Evolutionary conservation across 257 asterid species (phyloP), one percentile per base, ranked within the genome.

Genomic region (Plantago ovata): DNA sequence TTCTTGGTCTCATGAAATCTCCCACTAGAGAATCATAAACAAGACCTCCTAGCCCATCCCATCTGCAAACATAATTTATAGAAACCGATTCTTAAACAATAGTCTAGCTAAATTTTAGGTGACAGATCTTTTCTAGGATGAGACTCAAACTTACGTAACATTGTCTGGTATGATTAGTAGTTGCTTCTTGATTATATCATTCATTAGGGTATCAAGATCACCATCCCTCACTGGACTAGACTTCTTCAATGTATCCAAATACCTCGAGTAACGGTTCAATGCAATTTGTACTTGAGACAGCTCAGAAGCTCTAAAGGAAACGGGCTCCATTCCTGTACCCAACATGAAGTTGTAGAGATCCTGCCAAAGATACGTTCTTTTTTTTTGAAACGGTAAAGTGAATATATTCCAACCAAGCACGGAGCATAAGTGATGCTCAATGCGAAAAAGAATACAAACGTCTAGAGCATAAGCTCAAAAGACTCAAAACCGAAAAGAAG

Each of bases 1-100:
- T 89, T 69, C 94, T 83, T 40, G 97, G 96, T 56, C 42, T 84
- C 99, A 93, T 93, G 82, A 93, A 89, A 67, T 93, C 95, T 10
- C 81, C 92, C 19, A 19, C 58, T 13, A 86, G 13, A 10, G 87
- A 79, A 6, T 8, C 1, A 36, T 84, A 93, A 67, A 86, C 95
- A 53, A 1, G 9, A 23, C 21, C 75, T 4, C 87, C 62, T 60
- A 86, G 92, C 52, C 75, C 92, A 51, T 89, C 94, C 97, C 96
- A 93, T 36, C 99, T 93, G 76, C 24, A 49, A 62, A 28, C 15
- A 28, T 14, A 54, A 54, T 54, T 21, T 9, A 3, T n/a, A n/a
- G 9, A 3, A 18, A 14, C 38, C 42, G 3, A 24, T 41, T 16
- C 12, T 49, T 6, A 21, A 20, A 32, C 9, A 49, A 32, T 14